Base-by-base conservation (phyloP, 805 yeast species). In the Torulaspora franciscae region DNA sequence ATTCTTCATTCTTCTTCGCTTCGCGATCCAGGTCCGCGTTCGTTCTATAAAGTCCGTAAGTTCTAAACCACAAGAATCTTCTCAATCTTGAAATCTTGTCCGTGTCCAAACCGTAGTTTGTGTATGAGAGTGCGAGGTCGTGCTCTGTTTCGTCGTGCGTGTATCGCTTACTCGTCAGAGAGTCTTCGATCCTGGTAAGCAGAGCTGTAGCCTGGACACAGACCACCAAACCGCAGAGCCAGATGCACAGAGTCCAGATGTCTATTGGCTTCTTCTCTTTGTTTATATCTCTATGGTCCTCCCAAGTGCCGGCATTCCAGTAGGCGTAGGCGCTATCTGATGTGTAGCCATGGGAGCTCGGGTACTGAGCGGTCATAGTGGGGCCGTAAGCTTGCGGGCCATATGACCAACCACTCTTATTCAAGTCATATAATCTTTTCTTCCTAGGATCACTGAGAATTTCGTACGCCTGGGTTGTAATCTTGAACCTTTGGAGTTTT, bases 271-370 rank as follows among this genome's bases (percentile, higher is more conserved):
- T 71, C 61, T 71, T 75, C 4, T 72, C 72, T 43, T 52, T 56
- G 47, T 58, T 56, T 40, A 69, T 46, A 13, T 66, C 54, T 36
- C 78, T 74, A 57, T 72, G 74, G 46, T 80, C 85, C 50, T 79
- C 83, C 85, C 85, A 79, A 0, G 76, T 75, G 0, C 80, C 80
- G 0, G 85, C 83, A 39, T 68, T 74, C 79, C 82, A 77, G 59
- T 80, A 80, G 28, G 66, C 68, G 66, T 43, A 58, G 43, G 49
- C 50, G 22, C 45, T 42, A 59, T 57, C 26, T 37, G 64, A 36
- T 49, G 58, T 65, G 68, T 65, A 33, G 61, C 55, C 37, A 67
- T 69, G 40, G 22, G 49, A 22, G 19, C 49, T 45, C 1, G 57
- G 54, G 15, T 49, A 45, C 25, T 46, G 47, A 8, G 29, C 37